Percentiles rank a stretch among this genome's conserved stretches.
phyloP scores from a whole-genome alignment of 495 filamentous ascomycete species.

The Talaromyces trachyspermus region DNA sequence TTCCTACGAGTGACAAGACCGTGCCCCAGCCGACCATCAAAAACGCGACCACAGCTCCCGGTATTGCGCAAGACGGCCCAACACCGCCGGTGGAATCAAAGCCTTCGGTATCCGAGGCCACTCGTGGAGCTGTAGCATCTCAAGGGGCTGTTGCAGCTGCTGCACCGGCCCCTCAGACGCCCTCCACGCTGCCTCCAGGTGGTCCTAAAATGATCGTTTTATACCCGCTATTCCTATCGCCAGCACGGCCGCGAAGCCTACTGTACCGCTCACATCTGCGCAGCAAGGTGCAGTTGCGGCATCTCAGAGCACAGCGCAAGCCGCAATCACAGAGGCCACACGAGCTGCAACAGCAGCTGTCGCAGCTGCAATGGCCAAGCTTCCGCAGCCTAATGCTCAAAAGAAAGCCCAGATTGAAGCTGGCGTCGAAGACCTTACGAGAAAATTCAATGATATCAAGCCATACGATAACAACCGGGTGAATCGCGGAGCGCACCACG shows the following conservation, averaged over 20 bases:
- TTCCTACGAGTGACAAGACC: conserved; percentile 32
- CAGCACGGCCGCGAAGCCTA: conserved; percentile 28
- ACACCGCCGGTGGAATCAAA: conserved; percentile 62
- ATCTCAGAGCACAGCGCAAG: conserved; percentile 26
- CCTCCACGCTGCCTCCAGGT: conserved; percentile 42
- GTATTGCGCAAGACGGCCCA: conserved; percentile 29
- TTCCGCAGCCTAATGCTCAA: conserved; percentile 44
- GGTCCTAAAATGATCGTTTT: conserved; percentile 65
- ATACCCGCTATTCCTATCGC: conserved; percentile 58
- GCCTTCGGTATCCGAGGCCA: conserved; percentile 43
- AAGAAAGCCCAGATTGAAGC: conserved; percentile 38
- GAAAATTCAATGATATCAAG: conserved; percentile 82
- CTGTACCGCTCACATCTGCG: conserved; percentile 34
- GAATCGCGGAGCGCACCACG: conserved; percentile 44
- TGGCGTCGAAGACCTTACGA: conserved; percentile 69
- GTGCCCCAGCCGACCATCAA: conserved; percentile 28
- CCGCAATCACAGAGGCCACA: conserved; percentile 60
- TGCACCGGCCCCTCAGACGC: conserved; percentile 30
- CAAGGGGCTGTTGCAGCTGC: conserved; percentile 25
- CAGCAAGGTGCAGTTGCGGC: conserved; percentile 23
- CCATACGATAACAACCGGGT: conserved; percentile 49
- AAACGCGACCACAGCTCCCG: conserved; percentile 29
- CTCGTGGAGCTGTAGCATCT: conserved; percentile 33
- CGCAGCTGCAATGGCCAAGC: conserved; percentile 81
- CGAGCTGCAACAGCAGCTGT: conserved; percentile 79